Evolutionary conservation across 1,139 yeast species (phyloP).

Genomic region (Hyphopichia burtonii): DNA sequence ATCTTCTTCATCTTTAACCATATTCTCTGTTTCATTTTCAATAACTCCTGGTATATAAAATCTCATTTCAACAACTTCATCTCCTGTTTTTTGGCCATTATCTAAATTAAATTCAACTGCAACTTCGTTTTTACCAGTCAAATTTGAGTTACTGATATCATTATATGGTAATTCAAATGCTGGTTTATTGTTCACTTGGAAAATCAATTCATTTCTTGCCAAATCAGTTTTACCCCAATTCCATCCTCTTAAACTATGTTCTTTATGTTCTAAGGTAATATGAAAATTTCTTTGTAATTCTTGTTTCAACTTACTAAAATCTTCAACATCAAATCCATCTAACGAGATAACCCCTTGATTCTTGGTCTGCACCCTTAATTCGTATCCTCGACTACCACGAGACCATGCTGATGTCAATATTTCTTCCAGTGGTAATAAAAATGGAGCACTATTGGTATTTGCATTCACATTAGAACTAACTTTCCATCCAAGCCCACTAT

Average conservation of each 20-base stretch:
- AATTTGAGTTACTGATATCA: constrained; percentile 79
- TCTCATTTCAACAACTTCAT: constrained; percentile 92
- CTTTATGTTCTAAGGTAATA: constrained; percentile 73
- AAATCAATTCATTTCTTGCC: constrained; percentile 87
- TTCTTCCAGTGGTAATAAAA: constrained; percentile 82
- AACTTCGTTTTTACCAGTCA: constrained; percentile 91
- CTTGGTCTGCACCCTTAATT: constrained; percentile 83
- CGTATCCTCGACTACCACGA: constrained; percentile 89
- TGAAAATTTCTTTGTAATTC: constrained; percentile 79
- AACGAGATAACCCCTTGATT: constrained; percentile 82
- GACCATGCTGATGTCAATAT: constrained; percentile 84
- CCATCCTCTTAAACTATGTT: constrained; percentile 97
- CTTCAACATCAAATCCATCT: constrained; percentile 89
- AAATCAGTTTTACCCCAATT: constrained; percentile 96
- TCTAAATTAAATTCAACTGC: constrained; percentile 80
- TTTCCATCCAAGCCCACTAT: constrained; percentile 97
- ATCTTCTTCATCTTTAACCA: constrained; percentile 21
- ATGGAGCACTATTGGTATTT: constrained; percentile 61
- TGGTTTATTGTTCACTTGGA: constrained; percentile 85
- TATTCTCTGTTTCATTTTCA: constrained; percentile 43
- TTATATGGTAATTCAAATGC: constrained; percentile 87
- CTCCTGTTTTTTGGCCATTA: constrained; percentile 71
- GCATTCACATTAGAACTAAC: constrained; percentile 39
- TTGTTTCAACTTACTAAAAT: constrained; percentile 74
- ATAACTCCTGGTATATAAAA: constrained; percentile 87